Conservation (phyloP, 306 rosid species). For the Amphicarpaea edgeworthii region DNA sequence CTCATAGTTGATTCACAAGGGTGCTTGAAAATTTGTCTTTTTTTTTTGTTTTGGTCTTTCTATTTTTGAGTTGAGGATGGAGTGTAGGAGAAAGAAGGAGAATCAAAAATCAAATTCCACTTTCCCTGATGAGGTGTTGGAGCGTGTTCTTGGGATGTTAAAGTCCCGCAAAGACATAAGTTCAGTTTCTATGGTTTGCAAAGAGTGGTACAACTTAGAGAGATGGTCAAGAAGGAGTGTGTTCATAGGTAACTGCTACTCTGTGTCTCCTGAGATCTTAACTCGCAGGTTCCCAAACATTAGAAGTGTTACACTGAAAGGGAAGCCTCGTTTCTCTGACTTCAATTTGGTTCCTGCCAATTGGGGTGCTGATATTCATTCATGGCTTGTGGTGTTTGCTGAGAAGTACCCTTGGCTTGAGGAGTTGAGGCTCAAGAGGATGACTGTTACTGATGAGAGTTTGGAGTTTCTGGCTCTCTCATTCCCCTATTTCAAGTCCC, state of each 20-base stretch:
- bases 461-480: constrained; percentile 65
- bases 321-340: constrained; percentile 88
- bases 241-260: constrained; percentile 87
- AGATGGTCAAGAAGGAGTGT: constrained; percentile 76
- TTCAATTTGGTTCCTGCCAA: constrained; percentile 82
- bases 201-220: constrained; percentile 85
- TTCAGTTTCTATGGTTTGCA: constrained; percentile 75
- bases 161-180: constrained; percentile 66
- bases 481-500: constrained; percentile 66
- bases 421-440: constrained; percentile 86
- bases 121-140: constrained; percentile 81
- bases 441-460: constrained; percentile 76
- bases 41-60: background rate
- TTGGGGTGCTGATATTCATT: constrained; percentile 84
- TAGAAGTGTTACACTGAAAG: constrained; percentile 74
- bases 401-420: constrained; percentile 62
- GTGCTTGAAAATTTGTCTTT: constrained; percentile 29
- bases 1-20: constrained; percentile 40
- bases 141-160: constrained; percentile 60
- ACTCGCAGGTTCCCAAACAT: constrained; percentile 69
- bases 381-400: constrained; percentile 75
- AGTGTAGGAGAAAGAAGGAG: constrained; percentile 59
- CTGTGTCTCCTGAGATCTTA: constrained; percentile 84
- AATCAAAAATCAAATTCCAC: constrained; percentile 38
- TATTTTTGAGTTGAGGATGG: constrained; percentile 43